Base-by-base conservation (phyloP, 73 alveolate genomes). In the Diophrys sp. region DNA sequence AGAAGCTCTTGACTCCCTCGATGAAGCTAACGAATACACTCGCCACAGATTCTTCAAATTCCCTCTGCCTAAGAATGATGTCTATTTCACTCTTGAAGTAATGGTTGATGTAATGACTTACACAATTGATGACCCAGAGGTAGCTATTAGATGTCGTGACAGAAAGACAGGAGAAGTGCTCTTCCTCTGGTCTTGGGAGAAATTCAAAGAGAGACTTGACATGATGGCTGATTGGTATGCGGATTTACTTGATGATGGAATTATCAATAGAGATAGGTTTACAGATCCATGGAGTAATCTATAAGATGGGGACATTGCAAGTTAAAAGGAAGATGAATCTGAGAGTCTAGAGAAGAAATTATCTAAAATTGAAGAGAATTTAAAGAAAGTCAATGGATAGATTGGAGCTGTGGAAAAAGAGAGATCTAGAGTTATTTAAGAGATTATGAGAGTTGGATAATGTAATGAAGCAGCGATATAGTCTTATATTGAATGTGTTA, bases 191-290 rank as follows among this genome's bases (percentile, higher is more conserved):
- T 68, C 75, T 1, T 68, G 23, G 25, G 70, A 68, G 54, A 68
- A 68, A 24, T 68, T 68, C 55, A 18, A 29, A 31, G 75, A 68
- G 54, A 18, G 75, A 28, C 54, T 68, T 18, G 75, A 68, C 2
- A 25, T 68, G 54, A 71, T 71, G 79, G 79, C 79, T 24, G 79
- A 71, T 34, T 71, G 79, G 79, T 71, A 71, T 27, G 79, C 25
- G 11, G 79, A 71, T 54, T 71, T 31, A 5, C 23, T 71, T 25
- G 79, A 71, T 27, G 79, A 71, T 34, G 79, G 79, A 8, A 34
- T 71, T 54, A 8, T 71, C 32, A 71, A 71, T 27, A 71, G 79
- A 71, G 79, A 71, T 5, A 31, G 70, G 34, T 5, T 33, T 2
- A 33, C 54, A 1, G 79, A 71, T 31, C 79, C 79, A 8, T 71